Conservation (phyloP, 164 flowering plant species). For the Malania oleifera region DNA sequence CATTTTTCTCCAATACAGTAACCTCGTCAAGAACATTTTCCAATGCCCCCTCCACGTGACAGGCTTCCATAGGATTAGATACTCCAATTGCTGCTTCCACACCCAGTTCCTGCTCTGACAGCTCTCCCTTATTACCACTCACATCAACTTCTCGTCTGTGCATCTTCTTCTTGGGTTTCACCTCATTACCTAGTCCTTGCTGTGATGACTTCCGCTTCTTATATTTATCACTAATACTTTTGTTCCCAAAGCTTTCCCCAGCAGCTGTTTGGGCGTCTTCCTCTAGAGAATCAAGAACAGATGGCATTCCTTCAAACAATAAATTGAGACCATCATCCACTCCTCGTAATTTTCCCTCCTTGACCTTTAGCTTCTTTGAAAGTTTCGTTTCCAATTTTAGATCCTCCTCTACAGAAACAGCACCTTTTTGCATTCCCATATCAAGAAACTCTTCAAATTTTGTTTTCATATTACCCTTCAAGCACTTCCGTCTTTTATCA, state of each 20-base stretch:
- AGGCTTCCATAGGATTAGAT: constrained; percentile 12
- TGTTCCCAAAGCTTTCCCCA: constrained; percentile 8
- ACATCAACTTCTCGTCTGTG: constrained; percentile 18
- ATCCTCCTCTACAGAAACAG: constrained; percentile 49
- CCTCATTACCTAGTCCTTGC: constrained; percentile 12
- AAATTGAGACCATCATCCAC: constrained; percentile 53
- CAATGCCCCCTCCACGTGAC: constrained; percentile 12
- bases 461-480: constrained; percentile 38
- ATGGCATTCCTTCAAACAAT: constrained; percentile 50
- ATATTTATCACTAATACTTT: constrained; percentile 22
- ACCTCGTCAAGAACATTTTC: constrained; percentile 22
- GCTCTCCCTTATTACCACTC: not conserved
- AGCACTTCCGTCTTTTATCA: constrained; percentile 21
- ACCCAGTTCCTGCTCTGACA: not conserved
- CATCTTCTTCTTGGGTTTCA: constrained; percentile 26
- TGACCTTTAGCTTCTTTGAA: constrained; percentile 79
- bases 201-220: constrained; percentile 15
- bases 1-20: constrained; percentile 13
- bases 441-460: constrained; percentile 68
- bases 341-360: constrained; percentile 55
- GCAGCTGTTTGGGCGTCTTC: constrained; percentile 19
- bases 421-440: constrained; percentile 32
- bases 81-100: constrained; percentile 1
- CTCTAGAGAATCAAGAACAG: constrained; percentile 23
- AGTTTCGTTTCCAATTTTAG: constrained; percentile 65